A percentile compares a stretch with the other conserved stretches of the same genome.
Evolutionary conservation across 192 early-diverging fungal species (phyloP).

Genomic region (Chytriomyces confervae): DNA sequence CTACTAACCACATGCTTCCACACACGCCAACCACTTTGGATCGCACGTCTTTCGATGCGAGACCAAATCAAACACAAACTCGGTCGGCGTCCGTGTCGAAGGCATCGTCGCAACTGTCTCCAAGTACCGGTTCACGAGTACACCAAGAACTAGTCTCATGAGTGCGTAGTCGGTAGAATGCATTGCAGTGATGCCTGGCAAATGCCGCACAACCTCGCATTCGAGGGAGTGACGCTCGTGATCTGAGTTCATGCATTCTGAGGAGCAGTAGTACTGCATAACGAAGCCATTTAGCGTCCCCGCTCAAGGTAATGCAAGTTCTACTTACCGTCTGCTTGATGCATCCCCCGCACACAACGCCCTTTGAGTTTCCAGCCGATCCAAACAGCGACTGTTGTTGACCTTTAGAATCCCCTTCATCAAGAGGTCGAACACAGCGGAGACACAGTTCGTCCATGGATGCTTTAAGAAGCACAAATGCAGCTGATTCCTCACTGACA

Average conservation of each 20-base stretch:
- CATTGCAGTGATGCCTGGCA: conserved; percentile 43
- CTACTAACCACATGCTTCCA: conserved; percentile 22
- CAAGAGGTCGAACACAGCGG: conserved; percentile 17
- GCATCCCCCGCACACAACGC: conserved; percentile 32
- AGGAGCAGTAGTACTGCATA: conserved; percentile 67
- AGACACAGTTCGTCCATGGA: conserved; percentile 33
- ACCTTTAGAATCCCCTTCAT: neutral
- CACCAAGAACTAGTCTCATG: conserved; percentile 41
- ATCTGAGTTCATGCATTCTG: conserved; percentile 54
- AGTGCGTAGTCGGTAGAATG: conserved; percentile 44
- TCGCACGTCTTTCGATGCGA: conserved; percentile 37
- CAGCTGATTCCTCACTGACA: conserved; percentile 17
- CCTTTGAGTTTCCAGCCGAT: neutral
- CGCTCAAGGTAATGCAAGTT: too few species aligned
- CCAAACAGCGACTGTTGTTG: neutral
- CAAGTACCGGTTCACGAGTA: conserved; percentile 22
- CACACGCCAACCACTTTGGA: conserved; percentile 36
- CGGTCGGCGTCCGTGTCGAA: conserved; percentile 1
- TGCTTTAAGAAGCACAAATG: conserved; percentile 28
- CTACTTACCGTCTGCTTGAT: conserved; percentile 32
- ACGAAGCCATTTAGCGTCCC: too few species aligned
- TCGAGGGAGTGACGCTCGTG: conserved; percentile 36
- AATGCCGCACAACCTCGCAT: conserved; percentile 33
- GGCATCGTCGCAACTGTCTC: neutral
- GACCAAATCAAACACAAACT: conserved; percentile 38